Base-by-base conservation (phyloP, 345 rosid genomes). In the Kandelia obovata region DNA sequence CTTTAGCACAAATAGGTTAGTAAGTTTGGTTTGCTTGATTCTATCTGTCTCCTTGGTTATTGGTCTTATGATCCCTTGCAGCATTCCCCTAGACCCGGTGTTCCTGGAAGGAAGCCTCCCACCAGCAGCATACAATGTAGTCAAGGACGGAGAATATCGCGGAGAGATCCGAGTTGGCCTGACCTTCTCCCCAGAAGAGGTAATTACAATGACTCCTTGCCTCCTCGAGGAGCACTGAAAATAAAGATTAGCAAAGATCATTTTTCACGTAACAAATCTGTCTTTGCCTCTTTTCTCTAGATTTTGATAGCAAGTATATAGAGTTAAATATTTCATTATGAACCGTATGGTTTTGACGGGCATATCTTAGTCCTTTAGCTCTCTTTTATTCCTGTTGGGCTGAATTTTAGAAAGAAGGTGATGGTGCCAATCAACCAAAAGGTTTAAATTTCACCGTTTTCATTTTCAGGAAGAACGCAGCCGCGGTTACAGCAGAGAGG, bases 131-230 rank as follows among this genome's bases (percentile, higher is more conserved):
- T 80, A 77, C 66, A 67, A 66, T 65, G 78, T 80, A 4, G 74
- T 77, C 2, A 80, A 74, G 72, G 71, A 77, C 26, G 55, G 64
- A 37, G 62, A 73, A 52, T 80, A 59, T 11, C 7, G 72, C 11
- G 83, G 83, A 62, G 73, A 80, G 67, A 61, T 80, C 6, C 74
- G 51, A 61, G 19, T 80, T 56, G 83, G 76, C 67, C 83, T 80
- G 68, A 70, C 62, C 46, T 80, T 73, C 76, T 70, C 53, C 2
- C 66, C 76, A 5, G 73, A 77, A 13, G 73, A 77, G 80, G 83
- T 77, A 63, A 47, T 56, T 56, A 25, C 30, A 0, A 56, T 56
- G 31, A 4, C 28, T 25, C 6, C 11, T 4, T 56, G 30, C 28
- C 30, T 21, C 2, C 2, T 27, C 16, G 31, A 23, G 25, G 59